A percentile compares a stretch with the other conserved stretches of the same genome.
Conservation (phyloP, 805 yeast species). For the Cyberlindnera nakhonratchasimensis region DNA sequence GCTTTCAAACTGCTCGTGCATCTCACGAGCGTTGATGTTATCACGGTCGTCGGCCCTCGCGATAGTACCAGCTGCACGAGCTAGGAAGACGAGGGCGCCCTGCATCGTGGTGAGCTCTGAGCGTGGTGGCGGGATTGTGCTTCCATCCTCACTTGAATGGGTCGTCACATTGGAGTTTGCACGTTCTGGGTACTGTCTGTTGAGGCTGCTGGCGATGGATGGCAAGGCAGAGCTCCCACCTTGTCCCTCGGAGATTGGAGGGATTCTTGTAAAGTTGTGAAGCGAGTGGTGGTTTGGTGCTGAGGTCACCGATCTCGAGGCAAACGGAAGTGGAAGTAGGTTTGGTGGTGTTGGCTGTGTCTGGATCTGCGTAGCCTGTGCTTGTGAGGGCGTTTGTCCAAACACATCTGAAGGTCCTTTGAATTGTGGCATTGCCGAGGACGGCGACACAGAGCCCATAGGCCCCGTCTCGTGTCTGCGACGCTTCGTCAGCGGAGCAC, state of each 20-base stretch:
- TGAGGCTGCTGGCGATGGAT: constrained; percentile 1
- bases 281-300: constrained; percentile 12
- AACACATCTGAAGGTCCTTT: neutral
- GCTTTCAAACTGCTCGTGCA: constrained; percentile 46
- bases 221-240: constrained; percentile 3
- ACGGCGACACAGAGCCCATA: constrained; percentile 12
- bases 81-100: constrained; percentile 68
- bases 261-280: neutral
- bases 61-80: constrained; percentile 75
- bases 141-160: constrained; percentile 16
- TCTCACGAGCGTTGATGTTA: constrained; percentile 48
- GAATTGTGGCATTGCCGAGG: neutral
- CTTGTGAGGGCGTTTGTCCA: neutral
- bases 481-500: constrained; percentile 24
- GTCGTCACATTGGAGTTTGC: constrained; percentile 13
- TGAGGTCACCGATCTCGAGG: constrained; percentile 3
- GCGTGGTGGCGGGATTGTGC: constrained; percentile 20
- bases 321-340: constrained; percentile 9
- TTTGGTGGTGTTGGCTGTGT: neutral
- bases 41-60: constrained; percentile 68
- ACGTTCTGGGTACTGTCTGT: constrained; percentile 10
- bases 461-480: constrained; percentile 26
- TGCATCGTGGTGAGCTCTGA: constrained; percentile 36
- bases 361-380: neutral
- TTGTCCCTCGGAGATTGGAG: neutral